Evolutionary conservation across 2,329 filamentous ascomycete genomes (phyloP).

Genomic region (Colletotrichum zoysiae): DNA sequence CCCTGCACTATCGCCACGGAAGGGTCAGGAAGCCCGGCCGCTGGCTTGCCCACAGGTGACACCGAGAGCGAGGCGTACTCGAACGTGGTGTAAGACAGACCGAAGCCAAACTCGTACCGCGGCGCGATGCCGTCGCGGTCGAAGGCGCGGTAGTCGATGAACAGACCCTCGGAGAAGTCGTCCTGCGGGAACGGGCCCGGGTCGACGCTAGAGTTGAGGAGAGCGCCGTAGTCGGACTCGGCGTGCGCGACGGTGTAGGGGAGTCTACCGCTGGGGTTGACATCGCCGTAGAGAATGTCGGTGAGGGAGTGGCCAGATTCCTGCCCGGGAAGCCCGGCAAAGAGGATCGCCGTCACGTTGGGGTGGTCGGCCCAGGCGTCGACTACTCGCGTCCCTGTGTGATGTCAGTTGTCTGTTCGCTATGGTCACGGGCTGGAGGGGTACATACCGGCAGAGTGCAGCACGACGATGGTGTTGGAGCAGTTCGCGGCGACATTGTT

Average conservation of each 20-base stretch:
- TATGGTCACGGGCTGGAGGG: not conserved
- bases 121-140: conserved; percentile 77
- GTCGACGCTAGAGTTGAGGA: conserved; percentile 70
- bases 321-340: conserved; percentile 67
- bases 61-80: conserved; percentile 58
- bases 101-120: conserved; percentile 83
- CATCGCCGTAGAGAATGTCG: conserved; percentile 61
- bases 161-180: conserved; percentile 80
- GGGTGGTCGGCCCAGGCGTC: conserved; percentile 63
- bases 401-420: not conserved
- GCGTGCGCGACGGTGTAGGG: conserved; percentile 78
- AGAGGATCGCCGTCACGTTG: conserved; percentile 68
- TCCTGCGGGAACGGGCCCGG: conserved; percentile 73
- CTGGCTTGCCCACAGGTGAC: conserved; percentile 9
- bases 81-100: conserved; percentile 80
- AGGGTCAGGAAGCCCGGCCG: conserved; percentile 52
- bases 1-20: conserved; percentile 56
- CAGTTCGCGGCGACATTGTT: conserved; percentile 68
- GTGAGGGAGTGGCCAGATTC: conserved; percentile 63
- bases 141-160: conserved; percentile 87
- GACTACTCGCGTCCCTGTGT: conserved; percentile 52
- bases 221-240: conserved; percentile 78
- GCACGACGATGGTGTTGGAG: conserved; percentile 72
- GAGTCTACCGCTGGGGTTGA: conserved; percentile 72
- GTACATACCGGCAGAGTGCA: conserved; percentile 71